Evolutionary conservation across 2,329 filamentous ascomycete species (phyloP).

Genomic region (Cryphonectria nitschkei): DNA sequence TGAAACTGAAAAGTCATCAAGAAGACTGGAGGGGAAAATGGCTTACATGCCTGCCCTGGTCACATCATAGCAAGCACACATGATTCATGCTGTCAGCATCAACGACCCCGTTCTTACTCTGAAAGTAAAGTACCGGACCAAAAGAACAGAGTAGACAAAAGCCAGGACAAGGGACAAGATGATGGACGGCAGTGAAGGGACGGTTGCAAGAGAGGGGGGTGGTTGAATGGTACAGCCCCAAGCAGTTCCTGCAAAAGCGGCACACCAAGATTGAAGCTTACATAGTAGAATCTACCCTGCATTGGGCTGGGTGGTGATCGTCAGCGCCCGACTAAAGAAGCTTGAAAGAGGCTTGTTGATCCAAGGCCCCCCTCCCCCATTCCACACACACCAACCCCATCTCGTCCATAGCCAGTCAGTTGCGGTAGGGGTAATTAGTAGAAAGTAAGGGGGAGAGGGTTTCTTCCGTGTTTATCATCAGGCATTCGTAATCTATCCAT

Average conservation of each 20-base stretch:
- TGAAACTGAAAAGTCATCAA: neutral
- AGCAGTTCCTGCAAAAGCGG: neutral
- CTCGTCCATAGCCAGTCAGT: too few relatives aligned
- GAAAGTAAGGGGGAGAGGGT: neutral
- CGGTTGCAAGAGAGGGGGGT: neutral
- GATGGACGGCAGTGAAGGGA: neutral
- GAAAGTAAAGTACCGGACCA: neutral
- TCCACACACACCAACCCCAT: neutral
- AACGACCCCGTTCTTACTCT: neutral
- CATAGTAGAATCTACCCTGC: slow-evolving; percentile 1
- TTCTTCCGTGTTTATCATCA: neutral
- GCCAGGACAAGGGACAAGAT: neutral
- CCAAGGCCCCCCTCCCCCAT: neutral
- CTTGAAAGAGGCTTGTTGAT: neutral
- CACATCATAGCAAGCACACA: neutral
- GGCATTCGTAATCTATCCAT: neutral
- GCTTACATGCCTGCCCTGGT: neutral
- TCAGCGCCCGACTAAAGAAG: neutral
- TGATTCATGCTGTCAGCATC: neutral
- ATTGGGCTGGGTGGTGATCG: neutral
- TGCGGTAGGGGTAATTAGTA: neutral
- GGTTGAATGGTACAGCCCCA: neutral
- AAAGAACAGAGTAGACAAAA: too few relatives aligned
- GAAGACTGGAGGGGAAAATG: neutral
- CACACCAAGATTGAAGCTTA: slow-evolving; percentile 10